phyloP scores from a whole-genome alignment of 2,329 filamentous ascomycete species.

The Penicillium olsonii region DNA sequence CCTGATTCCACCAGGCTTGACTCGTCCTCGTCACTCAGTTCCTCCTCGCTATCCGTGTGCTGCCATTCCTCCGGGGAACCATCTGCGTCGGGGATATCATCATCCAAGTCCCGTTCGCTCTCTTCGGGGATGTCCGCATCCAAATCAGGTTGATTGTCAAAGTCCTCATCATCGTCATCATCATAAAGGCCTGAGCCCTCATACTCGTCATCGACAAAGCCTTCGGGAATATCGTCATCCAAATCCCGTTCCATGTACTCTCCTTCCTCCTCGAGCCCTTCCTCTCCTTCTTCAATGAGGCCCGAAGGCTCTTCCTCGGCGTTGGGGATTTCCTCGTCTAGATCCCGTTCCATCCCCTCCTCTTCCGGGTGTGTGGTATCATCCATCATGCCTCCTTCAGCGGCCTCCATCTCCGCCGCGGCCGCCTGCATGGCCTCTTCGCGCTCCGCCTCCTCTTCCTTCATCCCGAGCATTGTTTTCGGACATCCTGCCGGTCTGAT shows the following conservation, averaged over 20 bases:
- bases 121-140: constrained; percentile 66
- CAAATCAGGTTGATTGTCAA: constrained; percentile 47
- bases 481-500: constrained; percentile 82
- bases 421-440: constrained; percentile 80
- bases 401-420: constrained; percentile 69
- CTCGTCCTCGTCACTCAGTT: constrained; percentile 50
- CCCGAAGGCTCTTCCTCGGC: constrained; percentile 43
- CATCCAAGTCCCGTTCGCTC: constrained; percentile 68
- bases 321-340: constrained; percentile 50
- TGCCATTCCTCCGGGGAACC: constrained; percentile 62
- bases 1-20: constrained; percentile 27
- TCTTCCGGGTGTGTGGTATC: constrained; percentile 46
- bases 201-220: constrained; percentile 46
- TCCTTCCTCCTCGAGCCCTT: constrained; percentile 52
- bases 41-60: constrained; percentile 74
- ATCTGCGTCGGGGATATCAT: constrained; percentile 65
- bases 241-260: constrained; percentile 60
- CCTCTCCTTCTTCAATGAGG: constrained; percentile 45
- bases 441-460: constrained; percentile 84
- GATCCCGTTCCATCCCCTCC: constrained; percentile 44
- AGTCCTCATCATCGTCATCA: constrained; percentile 46
- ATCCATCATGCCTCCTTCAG: constrained; percentile 47
- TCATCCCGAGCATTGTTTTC: constrained; percentile 87
- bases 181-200: constrained; percentile 44
- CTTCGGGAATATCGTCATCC: constrained; percentile 74